These are phyloP conservation scores for Elongisporangium senticosum DNA, from an alignment of 352 stramenopile genomes.

Conservation along the genomic window DNA sequence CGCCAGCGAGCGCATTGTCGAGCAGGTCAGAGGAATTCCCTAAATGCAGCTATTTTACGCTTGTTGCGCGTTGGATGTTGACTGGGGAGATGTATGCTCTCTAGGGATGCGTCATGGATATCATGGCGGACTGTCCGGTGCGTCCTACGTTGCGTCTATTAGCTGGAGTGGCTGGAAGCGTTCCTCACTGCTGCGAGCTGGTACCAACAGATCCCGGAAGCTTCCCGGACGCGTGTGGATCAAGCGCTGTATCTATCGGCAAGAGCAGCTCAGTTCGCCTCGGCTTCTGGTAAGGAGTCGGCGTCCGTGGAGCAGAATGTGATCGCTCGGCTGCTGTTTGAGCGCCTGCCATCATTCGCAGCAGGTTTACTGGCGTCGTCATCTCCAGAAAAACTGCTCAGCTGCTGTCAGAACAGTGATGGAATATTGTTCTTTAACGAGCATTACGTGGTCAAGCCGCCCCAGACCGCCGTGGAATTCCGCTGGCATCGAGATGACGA, in stretches of 20 bases:
- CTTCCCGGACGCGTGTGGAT: constrained; percentile 18
- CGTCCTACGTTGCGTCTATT: background rate
- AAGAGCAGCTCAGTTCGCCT: constrained; percentile 17
- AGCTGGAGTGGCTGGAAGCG: too few relatives aligned
- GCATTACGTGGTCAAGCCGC: constrained; percentile 73
- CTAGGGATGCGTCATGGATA: constrained; percentile 55
- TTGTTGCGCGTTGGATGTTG: constrained; percentile 2
- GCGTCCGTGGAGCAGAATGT: constrained; percentile 5
- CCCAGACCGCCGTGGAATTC: constrained; percentile 49
- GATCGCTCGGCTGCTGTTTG: constrained; percentile 33
- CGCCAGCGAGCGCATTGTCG: constrained; percentile 14
- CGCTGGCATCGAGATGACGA: constrained; percentile 74
- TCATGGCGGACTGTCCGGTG: constrained; percentile 51
- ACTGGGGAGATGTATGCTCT: background rate
- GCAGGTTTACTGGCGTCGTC: constrained; percentile 10
- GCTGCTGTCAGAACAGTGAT: background rate
- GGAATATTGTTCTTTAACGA: constrained; percentile 68
- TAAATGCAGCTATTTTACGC: background rate
- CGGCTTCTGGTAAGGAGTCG: background rate
- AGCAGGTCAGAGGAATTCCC: constrained; percentile 10
- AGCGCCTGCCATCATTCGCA: constrained; percentile 26
- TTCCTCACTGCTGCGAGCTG: constrained; percentile 1
- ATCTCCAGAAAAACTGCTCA: background rate
- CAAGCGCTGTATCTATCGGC: constrained; percentile 18
- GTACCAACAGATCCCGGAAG: constrained; percentile 32